Conservation (phyloP, 2,329 filamentous ascomycete genomes). For the Fusarium oxysporum region DNA sequence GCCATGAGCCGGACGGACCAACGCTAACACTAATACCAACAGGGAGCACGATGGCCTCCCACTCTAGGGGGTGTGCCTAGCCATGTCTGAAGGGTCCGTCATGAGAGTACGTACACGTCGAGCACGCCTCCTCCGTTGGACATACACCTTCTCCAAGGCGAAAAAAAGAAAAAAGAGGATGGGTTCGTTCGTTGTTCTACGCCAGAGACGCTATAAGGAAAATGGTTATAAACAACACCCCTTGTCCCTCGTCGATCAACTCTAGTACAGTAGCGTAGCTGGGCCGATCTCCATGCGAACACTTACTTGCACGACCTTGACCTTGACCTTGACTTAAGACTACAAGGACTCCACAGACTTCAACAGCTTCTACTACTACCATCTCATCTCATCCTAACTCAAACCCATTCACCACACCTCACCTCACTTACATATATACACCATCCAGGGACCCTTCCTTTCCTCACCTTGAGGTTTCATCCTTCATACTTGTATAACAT, state of each 20-base stretch:
- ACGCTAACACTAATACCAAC: constrained; percentile 15
- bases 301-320: constrained; percentile 40
- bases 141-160: constrained; percentile 16
- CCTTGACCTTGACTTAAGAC: constrained; percentile 31
- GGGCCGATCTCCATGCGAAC: constrained; percentile 46
- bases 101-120: background rate
- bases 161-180: constrained; percentile 16
- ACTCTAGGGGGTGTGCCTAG: constrained; percentile 13
- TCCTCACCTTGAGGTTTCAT: background rate
- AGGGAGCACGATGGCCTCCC: background rate
- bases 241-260: constrained; percentile 42
- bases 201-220: constrained; percentile 28
- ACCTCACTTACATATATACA: constrained; percentile 41
- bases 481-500: constrained; percentile 23
- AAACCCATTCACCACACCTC: constrained; percentile 27
- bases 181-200: constrained; percentile 24
- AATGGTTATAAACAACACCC: constrained; percentile 41
- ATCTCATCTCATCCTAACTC: constrained; percentile 35
- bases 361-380: constrained; percentile 25
- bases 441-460: constrained; percentile 17
- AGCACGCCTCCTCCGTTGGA: constrained; percentile 1
- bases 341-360: constrained; percentile 41
- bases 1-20: constrained; percentile 14
- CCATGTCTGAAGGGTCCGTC: constrained; percentile 18
- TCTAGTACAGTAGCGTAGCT: constrained; percentile 37